Percentiles rank a stretch among this genome's conserved stretches.
These are phyloP conservation scores for Suillus tomentosus DNA, from an alignment of 768 basidiomycete species.

Conservation along the genomic window DNA sequence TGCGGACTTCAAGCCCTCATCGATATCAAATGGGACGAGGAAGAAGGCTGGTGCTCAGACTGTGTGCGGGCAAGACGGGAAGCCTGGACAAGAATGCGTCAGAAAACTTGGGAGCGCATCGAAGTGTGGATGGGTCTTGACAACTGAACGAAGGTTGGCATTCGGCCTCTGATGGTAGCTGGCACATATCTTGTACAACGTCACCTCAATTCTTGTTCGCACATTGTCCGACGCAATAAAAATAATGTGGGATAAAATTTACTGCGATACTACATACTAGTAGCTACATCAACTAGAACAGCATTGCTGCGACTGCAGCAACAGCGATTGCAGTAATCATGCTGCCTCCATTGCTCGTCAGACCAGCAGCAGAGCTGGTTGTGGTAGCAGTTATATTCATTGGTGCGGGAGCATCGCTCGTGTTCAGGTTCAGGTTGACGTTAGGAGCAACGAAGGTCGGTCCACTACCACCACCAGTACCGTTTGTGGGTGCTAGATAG, in stretches of 20 bases:
- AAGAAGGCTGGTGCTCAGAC: conserved; percentile 36
- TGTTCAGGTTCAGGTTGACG: conserved; percentile 38
- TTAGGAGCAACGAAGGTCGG: conserved; percentile 39
- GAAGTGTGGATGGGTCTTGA: conserved; percentile 29
- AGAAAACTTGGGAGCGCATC: conserved; percentile 35
- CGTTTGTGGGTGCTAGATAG: conserved; percentile 43
- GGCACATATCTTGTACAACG: neutral
- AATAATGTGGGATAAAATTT: neutral
- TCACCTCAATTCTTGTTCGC: neutral
- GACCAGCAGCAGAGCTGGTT: conserved; percentile 5
- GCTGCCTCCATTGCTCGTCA: neutral
- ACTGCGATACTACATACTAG: neutral
- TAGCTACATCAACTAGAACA: neutral
- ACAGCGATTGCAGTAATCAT: neutral
- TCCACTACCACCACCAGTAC: conserved; percentile 45
- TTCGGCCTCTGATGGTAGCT: neutral
- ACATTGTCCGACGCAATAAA: neutral
- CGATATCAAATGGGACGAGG: conserved; percentile 27
- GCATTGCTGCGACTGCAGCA: neutral
- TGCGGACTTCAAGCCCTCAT: conserved; percentile 36
- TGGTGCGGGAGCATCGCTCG: conserved; percentile 36
- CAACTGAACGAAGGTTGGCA: neutral
- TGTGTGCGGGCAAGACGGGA: conserved; percentile 34
- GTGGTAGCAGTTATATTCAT: conserved; percentile 41
- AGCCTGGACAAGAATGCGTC: conserved; percentile 31